phyloP scores from a whole-genome alignment of 2,329 filamentous ascomycete species.

The Sporothrix humicola region DNA sequence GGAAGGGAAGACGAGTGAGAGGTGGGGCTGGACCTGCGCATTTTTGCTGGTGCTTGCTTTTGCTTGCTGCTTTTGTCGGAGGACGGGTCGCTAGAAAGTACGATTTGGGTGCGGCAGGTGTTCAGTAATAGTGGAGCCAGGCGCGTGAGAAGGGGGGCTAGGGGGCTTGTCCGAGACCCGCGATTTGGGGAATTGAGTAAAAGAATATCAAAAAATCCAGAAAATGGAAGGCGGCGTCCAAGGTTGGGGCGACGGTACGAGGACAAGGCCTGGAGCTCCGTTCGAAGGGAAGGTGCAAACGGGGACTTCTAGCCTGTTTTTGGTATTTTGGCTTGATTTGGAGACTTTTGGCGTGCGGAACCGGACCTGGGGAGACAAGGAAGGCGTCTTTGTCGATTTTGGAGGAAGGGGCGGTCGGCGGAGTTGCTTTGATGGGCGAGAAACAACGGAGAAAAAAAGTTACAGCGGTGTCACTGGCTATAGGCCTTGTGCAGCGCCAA shows the following conservation, averaged over 20 bases:
- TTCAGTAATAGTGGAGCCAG: conserved; percentile 26
- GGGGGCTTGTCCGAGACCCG: neutral
- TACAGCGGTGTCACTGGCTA: conserved; percentile 5
- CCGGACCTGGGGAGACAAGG: conserved; percentile 21
- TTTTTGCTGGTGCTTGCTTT: conserved; percentile 24
- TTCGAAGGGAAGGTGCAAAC: conserved; percentile 21
- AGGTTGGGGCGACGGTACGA: neutral
- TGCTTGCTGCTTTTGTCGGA: too few species aligned
- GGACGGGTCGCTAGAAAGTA: conserved; percentile 3
- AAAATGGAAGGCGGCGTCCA: neutral
- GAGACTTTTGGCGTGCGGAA: conserved; percentile 12
- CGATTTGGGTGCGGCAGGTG: conserved; percentile 21
- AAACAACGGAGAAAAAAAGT: neutral
- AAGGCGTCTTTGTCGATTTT: neutral
- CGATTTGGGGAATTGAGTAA: neutral
- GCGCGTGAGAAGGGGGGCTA: neutral
- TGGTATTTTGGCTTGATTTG: neutral
- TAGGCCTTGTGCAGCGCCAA: neutral
- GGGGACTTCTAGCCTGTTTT: conserved; percentile 1
- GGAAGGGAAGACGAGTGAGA: conserved; percentile 27
- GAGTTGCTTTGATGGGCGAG: neutral
- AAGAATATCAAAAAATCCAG: neutral
- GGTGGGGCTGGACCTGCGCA: conserved; percentile 34
- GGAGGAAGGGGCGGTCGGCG: conserved; percentile 9
- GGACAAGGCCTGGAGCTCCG: neutral